Evolutionary conservation across 83 land plant species (phyloP).

Genomic region (Picea engelmannii): DNA sequence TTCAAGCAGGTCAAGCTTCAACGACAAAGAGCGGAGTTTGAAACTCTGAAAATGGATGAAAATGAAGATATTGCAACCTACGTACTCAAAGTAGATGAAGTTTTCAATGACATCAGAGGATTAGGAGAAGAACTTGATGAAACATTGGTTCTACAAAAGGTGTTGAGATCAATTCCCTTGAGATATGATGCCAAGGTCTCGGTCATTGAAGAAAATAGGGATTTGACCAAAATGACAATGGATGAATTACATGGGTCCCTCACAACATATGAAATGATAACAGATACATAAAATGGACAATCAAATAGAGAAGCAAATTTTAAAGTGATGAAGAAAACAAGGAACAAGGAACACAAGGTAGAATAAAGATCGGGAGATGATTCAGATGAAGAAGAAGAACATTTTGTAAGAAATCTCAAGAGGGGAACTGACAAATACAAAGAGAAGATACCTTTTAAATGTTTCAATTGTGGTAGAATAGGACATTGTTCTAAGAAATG

Average conservation of each 20-base stretch:
- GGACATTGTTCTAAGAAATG: no score
- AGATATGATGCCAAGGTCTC: constrained; percentile 4
- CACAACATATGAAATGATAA: background rate
- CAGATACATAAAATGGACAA: no score
- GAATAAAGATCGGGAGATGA: no score
- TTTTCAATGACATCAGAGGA: background rate
- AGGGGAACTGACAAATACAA: no score
- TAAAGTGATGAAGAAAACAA: no score
- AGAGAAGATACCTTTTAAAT: no score
- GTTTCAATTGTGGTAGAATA: no score
- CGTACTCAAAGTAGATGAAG: background rate
- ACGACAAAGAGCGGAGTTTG: background rate
- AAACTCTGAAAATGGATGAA: background rate
- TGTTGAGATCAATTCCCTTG: background rate
- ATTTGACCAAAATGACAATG: background rate
- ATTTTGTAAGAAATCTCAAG: no score
- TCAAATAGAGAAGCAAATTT: no score
- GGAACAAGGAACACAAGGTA: no score
- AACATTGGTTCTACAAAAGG: background rate
- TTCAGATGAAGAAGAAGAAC: no score
- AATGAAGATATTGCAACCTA: background rate
- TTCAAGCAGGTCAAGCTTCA: background rate
- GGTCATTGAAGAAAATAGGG: background rate
- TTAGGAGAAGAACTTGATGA: background rate
- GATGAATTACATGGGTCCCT: background rate